A percentile compares a stretch with the other conserved stretches of the same genome.
Evolutionary conservation across 768 basidiomycete species (phyloP).

Genomic region (Trametes gibbosa): DNA sequence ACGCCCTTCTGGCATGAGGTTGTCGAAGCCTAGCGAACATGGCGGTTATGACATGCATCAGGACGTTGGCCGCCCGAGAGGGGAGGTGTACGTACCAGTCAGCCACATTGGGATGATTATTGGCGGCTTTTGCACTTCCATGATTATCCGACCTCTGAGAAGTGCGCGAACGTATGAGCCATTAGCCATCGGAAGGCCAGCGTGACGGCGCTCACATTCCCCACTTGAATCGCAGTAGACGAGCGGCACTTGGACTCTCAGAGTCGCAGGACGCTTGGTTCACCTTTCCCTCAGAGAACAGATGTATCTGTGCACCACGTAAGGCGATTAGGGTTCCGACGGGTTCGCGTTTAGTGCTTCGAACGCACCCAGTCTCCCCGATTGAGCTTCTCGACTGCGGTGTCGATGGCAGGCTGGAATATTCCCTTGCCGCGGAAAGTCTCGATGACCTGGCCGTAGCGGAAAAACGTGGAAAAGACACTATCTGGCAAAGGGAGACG

Average conservation of each 20-base stretch:
- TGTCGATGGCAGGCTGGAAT: constrained; percentile 81
- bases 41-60: not conserved
- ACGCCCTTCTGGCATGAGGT: constrained; percentile 87
- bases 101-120: constrained; percentile 93
- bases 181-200: not conserved
- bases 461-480: constrained; percentile 81
- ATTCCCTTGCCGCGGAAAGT: constrained; percentile 90
- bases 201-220: constrained; percentile 67
- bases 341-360: not conserved
- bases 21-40: constrained; percentile 66
- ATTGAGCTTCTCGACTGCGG: constrained; percentile 78
- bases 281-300: constrained; percentile 88
- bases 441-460: constrained; percentile 86
- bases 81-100: constrained; percentile 49
- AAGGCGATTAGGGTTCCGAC: not conserved
- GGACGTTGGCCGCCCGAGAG: not conserved
- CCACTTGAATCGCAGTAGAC: constrained; percentile 87
- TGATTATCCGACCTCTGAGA: constrained; percentile 77
- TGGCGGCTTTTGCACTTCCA: constrained; percentile 63
- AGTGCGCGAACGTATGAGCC: not conserved
- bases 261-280: constrained; percentile 65
- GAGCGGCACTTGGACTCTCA: constrained; percentile 41
- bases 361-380: constrained; percentile 79
- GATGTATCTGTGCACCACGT: constrained; percentile 60
- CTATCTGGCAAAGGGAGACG: constrained; percentile 37